Base-by-base conservation (phyloP, 371 early-diverging fungal species). In the Basidiobolus heterosporus region DNA sequence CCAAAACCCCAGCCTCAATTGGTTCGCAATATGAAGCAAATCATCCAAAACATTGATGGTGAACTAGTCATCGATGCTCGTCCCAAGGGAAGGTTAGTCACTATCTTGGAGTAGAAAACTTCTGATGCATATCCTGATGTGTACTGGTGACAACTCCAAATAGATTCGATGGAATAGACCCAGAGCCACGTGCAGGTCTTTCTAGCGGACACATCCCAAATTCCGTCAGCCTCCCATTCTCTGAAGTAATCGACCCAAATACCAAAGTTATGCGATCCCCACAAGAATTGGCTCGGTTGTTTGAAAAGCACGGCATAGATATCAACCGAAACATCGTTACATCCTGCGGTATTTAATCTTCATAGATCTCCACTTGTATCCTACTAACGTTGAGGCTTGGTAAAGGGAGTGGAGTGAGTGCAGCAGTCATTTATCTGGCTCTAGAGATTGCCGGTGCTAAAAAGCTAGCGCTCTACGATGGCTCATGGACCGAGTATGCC, bases 161-260 rank as follows among this genome's bases (percentile, higher is more conserved):
- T 47, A 64, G 82, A n/a, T 87, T 89, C 54, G 69, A 70, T 3
- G 90, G 90, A 3, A 65, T 60, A 41, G 80, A 70, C 14, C 82
- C 87, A 1, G 94, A 93, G 56, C 87, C 88, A 14, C 76, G 94
- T 0, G 71, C 73, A 6, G 85, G 85, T 0, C 58, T 94, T 11
- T 68, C 80, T 3, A 76, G 79, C 1, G 95, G 94, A 13, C 88
- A 88, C 52, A 90, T 92, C 78, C 88, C 90, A 8, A 55, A 69
- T 8, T 75, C 89, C 8, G 66, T 78, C 53, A 80, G 68, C 57
- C 66, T 86, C 21, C 78, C 85, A 1, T 82, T 75, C 39, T 47
- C 67, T 21, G 61, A 71, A 22, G 62, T 89, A 0, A 60, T 78
- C 19, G 56, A 68, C 9, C 46, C 53, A 17, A 47, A 59, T 13